These are phyloP conservation scores for Neurospora sp. DNA, from an alignment of 495 filamentous ascomycete genomes.

Conservation along the genomic window DNA sequence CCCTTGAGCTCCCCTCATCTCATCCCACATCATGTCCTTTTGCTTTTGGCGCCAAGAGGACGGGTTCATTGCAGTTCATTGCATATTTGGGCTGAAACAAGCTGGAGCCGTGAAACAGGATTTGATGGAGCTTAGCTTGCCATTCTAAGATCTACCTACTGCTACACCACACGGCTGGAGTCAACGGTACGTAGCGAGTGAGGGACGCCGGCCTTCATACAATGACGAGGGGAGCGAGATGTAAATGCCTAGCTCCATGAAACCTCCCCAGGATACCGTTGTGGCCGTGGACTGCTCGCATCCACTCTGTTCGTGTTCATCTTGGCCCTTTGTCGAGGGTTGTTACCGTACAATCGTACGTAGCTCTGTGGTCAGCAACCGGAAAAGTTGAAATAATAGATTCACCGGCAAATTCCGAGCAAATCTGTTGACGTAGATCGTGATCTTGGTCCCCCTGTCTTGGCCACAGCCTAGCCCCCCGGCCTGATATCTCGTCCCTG, in stretches of 20 bases:
- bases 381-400: neutral
- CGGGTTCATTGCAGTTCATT: neutral
- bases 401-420: neutral
- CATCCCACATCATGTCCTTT: neutral
- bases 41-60: neutral
- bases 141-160: neutral
- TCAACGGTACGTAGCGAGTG: neutral
- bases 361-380: neutral
- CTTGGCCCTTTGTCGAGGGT: neutral
- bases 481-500: neutral
- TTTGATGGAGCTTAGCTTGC: neutral
- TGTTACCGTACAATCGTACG: too few species aligned
- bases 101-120: slow-evolving; percentile 3
- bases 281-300: neutral
- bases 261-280: neutral
- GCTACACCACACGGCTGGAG: neutral
- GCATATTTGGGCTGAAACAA: slow-evolving; percentile 3
- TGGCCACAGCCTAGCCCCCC: neutral
- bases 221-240: neutral
- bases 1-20: neutral
- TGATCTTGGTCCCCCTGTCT: neutral
- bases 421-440: neutral
- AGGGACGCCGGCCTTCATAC: neutral
- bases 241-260: neutral
- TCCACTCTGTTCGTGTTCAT: neutral